These are phyloP conservation scores for Graphiopsis chlorocephala DNA, from an alignment of 2,329 filamentous ascomycete genomes.

Conservation along the genomic window DNA sequence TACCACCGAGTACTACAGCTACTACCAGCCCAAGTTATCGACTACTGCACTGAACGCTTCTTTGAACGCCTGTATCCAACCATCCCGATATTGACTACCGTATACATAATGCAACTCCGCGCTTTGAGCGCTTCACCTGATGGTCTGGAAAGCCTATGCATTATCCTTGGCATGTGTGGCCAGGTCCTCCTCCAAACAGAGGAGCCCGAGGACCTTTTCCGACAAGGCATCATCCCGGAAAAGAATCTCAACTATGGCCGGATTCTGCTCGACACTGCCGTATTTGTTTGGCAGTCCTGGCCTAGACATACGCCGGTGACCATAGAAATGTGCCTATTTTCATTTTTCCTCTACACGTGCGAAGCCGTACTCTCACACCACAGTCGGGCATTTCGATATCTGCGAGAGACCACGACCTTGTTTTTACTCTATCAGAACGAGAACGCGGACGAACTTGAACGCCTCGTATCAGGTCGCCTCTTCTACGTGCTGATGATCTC, in stretches of 20 bases:
- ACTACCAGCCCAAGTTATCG: not conserved
- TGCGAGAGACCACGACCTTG: conserved; percentile 5
- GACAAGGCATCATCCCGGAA: conserved; percentile 4
- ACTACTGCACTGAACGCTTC: conserved; percentile 11
- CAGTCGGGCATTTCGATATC: conserved; percentile 8
- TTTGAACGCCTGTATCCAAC: conserved; percentile 8
- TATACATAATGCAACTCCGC: not conserved
- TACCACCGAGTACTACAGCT: not conserved
- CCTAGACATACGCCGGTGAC: not conserved
- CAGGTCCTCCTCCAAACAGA: conserved; percentile 10
- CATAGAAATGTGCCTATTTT: conserved; percentile 7
- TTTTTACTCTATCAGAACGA: not conserved
- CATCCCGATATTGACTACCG: conserved; percentile 7
- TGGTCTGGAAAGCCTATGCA: not conserved
- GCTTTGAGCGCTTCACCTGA: not conserved
- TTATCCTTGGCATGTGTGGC: conserved; percentile 9
- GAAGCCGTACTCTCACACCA: conserved; percentile 7
- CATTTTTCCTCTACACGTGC: conserved; percentile 11
- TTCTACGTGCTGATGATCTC: conserved; percentile 6
- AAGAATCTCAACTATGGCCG: not conserved
- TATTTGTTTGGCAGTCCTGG: conserved; percentile 1
- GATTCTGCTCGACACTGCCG: not conserved
- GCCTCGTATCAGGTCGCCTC: not conserved
- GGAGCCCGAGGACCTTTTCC: conserved; percentile 1
- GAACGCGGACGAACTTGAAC: not conserved